A percentile compares a stretch with the other conserved stretches of the same genome.
phyloP scores from a whole-genome alignment of 2,329 filamentous ascomycete species.

The Trichoderma gracile region DNA sequence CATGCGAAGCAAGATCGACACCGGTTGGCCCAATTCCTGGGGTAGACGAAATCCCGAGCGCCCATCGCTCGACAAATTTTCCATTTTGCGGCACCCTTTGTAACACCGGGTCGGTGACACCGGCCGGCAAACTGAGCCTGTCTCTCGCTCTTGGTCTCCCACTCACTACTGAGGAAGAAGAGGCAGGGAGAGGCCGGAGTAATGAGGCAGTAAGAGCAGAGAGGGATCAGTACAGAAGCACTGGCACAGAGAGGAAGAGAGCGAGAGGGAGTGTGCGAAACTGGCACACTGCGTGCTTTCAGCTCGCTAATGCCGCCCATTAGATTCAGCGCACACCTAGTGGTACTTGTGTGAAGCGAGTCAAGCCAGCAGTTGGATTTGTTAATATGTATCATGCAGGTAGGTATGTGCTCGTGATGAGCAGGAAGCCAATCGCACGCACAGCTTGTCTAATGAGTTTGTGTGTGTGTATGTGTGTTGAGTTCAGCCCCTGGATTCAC shows the following conservation, averaged over 20 bases:
- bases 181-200: no score
- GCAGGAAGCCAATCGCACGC: not conserved
- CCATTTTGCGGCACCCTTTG: constrained; percentile 11
- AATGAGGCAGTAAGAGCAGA: no score
- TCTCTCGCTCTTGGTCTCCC: not conserved
- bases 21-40: constrained; percentile 11
- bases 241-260: not conserved
- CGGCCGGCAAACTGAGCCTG: constrained; percentile 6
- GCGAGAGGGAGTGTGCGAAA: not conserved
- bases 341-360: not conserved
- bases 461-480: no score
- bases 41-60: constrained; percentile 8
- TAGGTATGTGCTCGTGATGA: no score
- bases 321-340: not conserved
- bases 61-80: not conserved
- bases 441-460: not conserved
- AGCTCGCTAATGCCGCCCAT: constrained; percentile 7
- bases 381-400: not conserved
- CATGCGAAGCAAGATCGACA: constrained; percentile 23
- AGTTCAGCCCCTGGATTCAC: no score
- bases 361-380: not conserved
- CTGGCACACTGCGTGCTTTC: not conserved
- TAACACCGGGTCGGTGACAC: constrained; percentile 7
- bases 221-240: no score
- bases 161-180: no score